A percentile compares a stretch with the other conserved stretches of the same genome.
Evolutionary conservation across 202 grass and related monocot genomes (phyloP).

Genomic region (Zizania palustris): DNA sequence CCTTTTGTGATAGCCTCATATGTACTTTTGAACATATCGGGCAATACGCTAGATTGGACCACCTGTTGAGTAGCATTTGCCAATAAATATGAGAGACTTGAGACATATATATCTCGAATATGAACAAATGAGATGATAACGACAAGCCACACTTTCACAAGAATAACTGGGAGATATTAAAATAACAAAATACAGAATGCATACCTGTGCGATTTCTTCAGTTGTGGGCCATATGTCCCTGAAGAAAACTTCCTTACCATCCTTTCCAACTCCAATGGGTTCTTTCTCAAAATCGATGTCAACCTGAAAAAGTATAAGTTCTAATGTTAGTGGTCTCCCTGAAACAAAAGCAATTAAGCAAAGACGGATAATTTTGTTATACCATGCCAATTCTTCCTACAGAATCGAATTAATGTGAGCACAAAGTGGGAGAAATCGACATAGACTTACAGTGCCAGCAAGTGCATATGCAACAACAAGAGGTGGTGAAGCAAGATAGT

Average conservation of each 20-base stretch:
- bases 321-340: too few species aligned
- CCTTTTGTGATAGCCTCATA: slow-evolving; percentile 55
- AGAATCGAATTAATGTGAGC: too few species aligned
- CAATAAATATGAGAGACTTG: too few species aligned
- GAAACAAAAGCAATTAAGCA: too few species aligned
- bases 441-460: slow-evolving; percentile 58
- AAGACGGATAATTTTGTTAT: too few species aligned
- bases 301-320: slow-evolving; percentile 43
- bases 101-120: too few species aligned
- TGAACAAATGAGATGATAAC: too few species aligned
- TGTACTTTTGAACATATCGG: slow-evolving; percentile 62
- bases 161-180: too few species aligned
- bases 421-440: too few species aligned
- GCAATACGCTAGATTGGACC: slow-evolving; percentile 56
- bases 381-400: too few species aligned
- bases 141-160: too few species aligned
- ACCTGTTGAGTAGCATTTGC: slow-evolving; percentile 21
- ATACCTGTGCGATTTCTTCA: slow-evolving; percentile 65
- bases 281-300: slow-evolving; percentile 85
- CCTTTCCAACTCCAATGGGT: slow-evolving; percentile 71
- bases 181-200: not conserved
- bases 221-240: slow-evolving; percentile 79
- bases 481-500: slow-evolving; percentile 84
- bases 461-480: slow-evolving; percentile 80
- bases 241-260: slow-evolving; percentile 63